A percentile compares a stretch with the other conserved stretches of the same genome.
Conservation (phyloP, 192 early-diverging fungal genomes). For the Anaeromyces robustus region DNA sequence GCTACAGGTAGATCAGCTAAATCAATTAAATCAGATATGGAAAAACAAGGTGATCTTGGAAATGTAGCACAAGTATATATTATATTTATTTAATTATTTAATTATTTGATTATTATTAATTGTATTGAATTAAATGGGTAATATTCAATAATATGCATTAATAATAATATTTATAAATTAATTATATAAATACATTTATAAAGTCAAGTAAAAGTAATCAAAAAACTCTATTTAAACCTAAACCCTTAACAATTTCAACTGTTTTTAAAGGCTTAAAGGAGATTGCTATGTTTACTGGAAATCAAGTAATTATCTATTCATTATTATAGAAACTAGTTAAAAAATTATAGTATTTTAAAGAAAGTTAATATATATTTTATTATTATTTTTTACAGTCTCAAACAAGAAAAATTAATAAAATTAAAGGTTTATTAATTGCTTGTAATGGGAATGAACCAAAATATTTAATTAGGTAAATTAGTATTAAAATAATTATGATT, state of each 20-base stretch:
- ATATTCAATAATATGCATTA: too few relatives aligned
- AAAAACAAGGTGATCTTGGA: slow-evolving; percentile 74
- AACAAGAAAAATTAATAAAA: slow-evolving; percentile 56
- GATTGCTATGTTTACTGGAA: slow-evolving; percentile 68
- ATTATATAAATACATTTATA: too few relatives aligned
- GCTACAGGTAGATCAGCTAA: slow-evolving; percentile 62
- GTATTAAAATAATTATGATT: not conserved
- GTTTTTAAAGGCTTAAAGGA: slow-evolving; percentile 79
- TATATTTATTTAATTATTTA: not conserved
- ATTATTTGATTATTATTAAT: not conserved
- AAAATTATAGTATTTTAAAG: too few relatives aligned
- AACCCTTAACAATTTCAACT: slow-evolving; percentile 56
- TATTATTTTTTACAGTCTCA: slow-evolving; percentile 39
- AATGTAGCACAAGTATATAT: slow-evolving; percentile 56
- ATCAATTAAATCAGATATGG: slow-evolving; percentile 67
- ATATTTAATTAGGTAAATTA: slow-evolving; percentile 55
- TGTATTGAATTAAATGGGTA: not conserved
- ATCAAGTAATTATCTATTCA: slow-evolving; percentile 23
- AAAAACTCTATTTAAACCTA: slow-evolving; percentile 63
- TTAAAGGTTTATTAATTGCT: slow-evolving; percentile 54
- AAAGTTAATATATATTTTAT: not conserved
- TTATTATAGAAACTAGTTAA: slow-evolving; percentile 1
- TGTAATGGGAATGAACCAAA: slow-evolving; percentile 70
- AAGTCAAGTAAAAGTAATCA: slow-evolving; percentile 60
- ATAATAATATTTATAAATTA: too few relatives aligned